These are phyloP conservation scores for Calonectria pseudoreteaudii DNA, from an alignment of 2,329 filamentous ascomycete genomes.

Conservation along the genomic window DNA sequence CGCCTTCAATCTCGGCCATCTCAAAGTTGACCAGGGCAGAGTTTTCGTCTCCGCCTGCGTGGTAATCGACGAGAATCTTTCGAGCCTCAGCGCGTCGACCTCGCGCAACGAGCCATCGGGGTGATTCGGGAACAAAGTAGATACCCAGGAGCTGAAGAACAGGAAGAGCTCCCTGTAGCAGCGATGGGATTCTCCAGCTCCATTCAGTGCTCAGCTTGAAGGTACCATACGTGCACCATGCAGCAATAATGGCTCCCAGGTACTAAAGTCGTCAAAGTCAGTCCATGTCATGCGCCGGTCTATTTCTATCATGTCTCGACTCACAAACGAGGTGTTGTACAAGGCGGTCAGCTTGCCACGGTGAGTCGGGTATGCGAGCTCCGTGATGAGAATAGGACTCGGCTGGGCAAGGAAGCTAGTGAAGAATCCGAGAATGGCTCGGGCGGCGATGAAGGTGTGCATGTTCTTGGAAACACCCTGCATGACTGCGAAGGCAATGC, in stretches of 20 bases:
- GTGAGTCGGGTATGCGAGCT: conserved; percentile 29
- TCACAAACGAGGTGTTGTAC: conserved; percentile 45
- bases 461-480: conserved; percentile 43
- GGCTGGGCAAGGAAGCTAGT: conserved; percentile 15
- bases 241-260: conserved; percentile 23
- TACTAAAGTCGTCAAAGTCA: conserved; percentile 34
- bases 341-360: conserved; percentile 43
- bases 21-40: conserved; percentile 56
- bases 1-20: conserved; percentile 54
- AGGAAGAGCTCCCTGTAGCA: conserved; percentile 40
- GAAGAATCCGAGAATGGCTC: conserved; percentile 1
- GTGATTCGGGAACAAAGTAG: conserved; percentile 44
- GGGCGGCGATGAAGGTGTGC: background rate
- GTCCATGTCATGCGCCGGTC: conserved; percentile 29
- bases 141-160: conserved; percentile 38
- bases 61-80: conserved; percentile 53
- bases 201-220: conserved; percentile 36
- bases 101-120: conserved; percentile 47
- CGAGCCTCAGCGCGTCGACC: conserved; percentile 50
- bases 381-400: conserved; percentile 26
- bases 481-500: background rate
- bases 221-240: conserved; percentile 29
- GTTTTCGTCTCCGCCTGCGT: conserved; percentile 54
- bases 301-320: background rate
- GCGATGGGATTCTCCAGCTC: conserved; percentile 44